These are phyloP conservation scores for Baeospora myosura DNA, from an alignment of 1,284 basidiomycete genomes.

Conservation along the genomic window DNA sequence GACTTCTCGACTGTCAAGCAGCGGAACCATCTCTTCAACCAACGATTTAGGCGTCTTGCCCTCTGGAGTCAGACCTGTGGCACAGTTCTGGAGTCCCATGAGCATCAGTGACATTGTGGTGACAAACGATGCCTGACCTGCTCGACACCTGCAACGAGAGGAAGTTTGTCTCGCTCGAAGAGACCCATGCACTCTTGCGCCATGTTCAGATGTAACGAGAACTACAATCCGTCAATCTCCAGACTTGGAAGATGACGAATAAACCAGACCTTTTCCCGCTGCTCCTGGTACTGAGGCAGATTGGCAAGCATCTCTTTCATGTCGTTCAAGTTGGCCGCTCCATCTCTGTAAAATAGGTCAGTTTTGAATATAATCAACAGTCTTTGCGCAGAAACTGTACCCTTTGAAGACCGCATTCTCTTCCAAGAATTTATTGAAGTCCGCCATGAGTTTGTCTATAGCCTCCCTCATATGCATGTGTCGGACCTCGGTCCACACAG, in stretches of 20 bases:
- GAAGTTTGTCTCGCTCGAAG: constrained; percentile 85
- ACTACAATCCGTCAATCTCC: constrained; percentile 41
- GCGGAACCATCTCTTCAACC: constrained; percentile 98
- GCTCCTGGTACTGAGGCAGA: constrained; percentile 92
- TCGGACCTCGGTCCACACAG: constrained; percentile 86
- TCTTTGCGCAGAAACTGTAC: constrained; percentile 35
- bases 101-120: constrained; percentile 1
- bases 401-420: constrained; percentile 90
- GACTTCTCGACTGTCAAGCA: constrained; percentile 83
- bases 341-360: constrained; percentile 42
- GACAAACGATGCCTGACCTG: constrained; percentile 53
- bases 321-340: constrained; percentile 87
- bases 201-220: constrained; percentile 95
- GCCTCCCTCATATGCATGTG: constrained; percentile 99
- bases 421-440: constrained; percentile 90
- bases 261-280: constrained; percentile 74
- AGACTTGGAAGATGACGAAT: neutral
- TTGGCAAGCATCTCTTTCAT: constrained; percentile 99
- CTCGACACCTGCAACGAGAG: constrained; percentile 86
- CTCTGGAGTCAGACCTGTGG: constrained; percentile 83
- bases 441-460: constrained; percentile 91
- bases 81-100: constrained; percentile 59
- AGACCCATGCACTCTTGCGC: constrained; percentile 95
- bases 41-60: constrained; percentile 88
- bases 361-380: no score